A percentile compares a stretch with the other conserved stretches of the same genome.
Conservation (phyloP, 805 yeast species). For the Kodamaea kaohsiungensis region DNA sequence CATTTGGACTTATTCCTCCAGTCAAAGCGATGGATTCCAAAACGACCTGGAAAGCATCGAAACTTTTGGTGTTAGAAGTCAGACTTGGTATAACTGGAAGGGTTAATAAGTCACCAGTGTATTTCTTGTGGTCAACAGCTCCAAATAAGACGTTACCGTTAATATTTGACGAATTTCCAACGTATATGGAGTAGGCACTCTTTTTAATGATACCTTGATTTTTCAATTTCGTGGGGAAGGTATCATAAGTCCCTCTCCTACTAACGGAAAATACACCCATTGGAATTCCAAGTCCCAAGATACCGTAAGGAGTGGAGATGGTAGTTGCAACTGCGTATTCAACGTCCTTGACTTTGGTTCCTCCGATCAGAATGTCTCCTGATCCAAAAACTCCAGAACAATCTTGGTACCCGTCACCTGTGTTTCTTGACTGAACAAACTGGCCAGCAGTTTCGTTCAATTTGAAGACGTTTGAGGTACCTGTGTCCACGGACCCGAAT, state of each 20-base stretch:
- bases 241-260: slow-evolving; percentile 6
- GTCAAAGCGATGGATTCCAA: slow-evolving; percentile 15
- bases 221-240: slow-evolving; percentile 13
- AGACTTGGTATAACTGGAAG: slow-evolving; percentile 24
- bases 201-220: slow-evolving; percentile 11
- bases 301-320: slow-evolving; percentile 1
- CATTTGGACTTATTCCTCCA: not conserved
- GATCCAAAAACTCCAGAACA: not conserved
- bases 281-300: slow-evolving; percentile 11
- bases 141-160: slow-evolving; percentile 43
- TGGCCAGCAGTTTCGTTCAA: not conserved
- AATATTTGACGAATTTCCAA: slow-evolving; percentile 22
- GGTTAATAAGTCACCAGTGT: slow-evolving; percentile 31
- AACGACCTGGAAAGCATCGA: slow-evolving; percentile 7
- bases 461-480: not conserved
- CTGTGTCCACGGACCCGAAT: not conserved
- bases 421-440: not conserved
- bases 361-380: not conserved
- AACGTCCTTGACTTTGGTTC: not conserved
- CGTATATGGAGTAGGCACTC: slow-evolving; percentile 17
- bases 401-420: not conserved
- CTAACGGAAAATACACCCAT: not conserved
- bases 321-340: not conserved
- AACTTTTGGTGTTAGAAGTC: slow-evolving; percentile 2
- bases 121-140: slow-evolving; percentile 45